Base-by-base conservation (phyloP, 192 early-diverging fungal species). In the Coemansia sp. region DNA sequence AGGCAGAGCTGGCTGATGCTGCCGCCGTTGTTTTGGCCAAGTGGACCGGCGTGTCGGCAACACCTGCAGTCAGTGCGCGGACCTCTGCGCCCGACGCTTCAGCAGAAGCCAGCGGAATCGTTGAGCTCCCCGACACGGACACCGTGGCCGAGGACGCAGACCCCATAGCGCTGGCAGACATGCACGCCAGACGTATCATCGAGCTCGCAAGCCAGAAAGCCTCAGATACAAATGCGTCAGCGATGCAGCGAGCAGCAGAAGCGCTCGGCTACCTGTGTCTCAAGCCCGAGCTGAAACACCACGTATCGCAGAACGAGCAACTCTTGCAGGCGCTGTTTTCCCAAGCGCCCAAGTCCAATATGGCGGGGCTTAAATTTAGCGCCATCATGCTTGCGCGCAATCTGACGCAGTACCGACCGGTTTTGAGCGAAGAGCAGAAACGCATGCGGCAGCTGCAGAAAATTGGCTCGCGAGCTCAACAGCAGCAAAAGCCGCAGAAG, bases 221-320 rank as follows among this genome's bases (percentile, higher is more conserved):
- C 8, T 59, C 78, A 13, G 55, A 71, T 22, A 52, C 62, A 1
- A 69, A 64, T 44, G 39, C 47, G 0, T 58, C 59, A 11, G 73
- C 81, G 8, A 61, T 80, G 9, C 44, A 81, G 21, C 79, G 82
- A 34, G 89, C 87, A 7, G 73, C 89, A 1, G 95, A 98, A 67
- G 87, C 89, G 2, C 73, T 98, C 8, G 87, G 90, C 10, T 98
- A 93, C 58, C 74, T 93, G 18, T 86, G 86, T 43, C 77, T 92
- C 15, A 75, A 86, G 43, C 80, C 87, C 0, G 42, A 50, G 30
- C 72, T 90, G 17, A 94, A 93, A 53, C 90, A 91, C 10, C 69
- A 79, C 8, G 68, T 98, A 0, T 72, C 78, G 0, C 73, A 73
- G 0, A 85, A 93, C 61, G 65, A 56, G 1, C 57, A 55, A 0